Base-by-base conservation (phyloP, 495 filamentous ascomycete genomes). In the Polyplosphaeria fusca region DNA sequence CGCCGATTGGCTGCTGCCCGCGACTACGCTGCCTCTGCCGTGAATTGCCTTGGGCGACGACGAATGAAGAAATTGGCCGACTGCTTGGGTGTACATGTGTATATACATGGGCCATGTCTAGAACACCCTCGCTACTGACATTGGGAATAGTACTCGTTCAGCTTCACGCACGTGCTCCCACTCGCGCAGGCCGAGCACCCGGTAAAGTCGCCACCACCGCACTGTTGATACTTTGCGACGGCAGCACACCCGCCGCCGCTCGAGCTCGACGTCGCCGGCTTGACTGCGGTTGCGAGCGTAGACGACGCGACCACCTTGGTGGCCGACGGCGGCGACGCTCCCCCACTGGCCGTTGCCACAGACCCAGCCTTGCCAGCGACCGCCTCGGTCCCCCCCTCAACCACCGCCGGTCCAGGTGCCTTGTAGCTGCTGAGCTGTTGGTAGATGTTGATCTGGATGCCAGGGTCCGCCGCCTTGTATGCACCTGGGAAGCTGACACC, bases 401-500 rank as follows among this genome's bases (percentile, higher is more conserved):
- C 51, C 24, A 62, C 59, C 23, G 25, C 18, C 2, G 59, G 59
- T 3, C 76, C 75, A 22, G 75, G 75, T 41, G 75, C 73, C 43
- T 58, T 67, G 63, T 78, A 78, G 0, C 67, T 73, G 12, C 69
- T 71, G 9, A 72, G 45, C 3, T 66, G 65, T 38, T 68, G 69
- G 43, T 72, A 71, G 35, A 72, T 68, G 66, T 80, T 79, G 43
- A 79, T 70, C 23, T 73, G 53, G 37, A 80, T 74, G 0, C 73
- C 76, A 0, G 74, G 74, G 51, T 79, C 75, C 19, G 66, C 70
- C 38, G 60, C 68, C 45, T 71, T 75, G 62, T 82, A 82, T n/a
- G 77, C 72, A 5, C 79, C 80, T 0, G 77, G 79, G 42, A 82
- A 69, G 16, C 73, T 54, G 1, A 79, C 77, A 0, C 76, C 71